phyloP scores from a whole-genome alignment of 139 green algal species.

The Closterium sp. region DNA sequence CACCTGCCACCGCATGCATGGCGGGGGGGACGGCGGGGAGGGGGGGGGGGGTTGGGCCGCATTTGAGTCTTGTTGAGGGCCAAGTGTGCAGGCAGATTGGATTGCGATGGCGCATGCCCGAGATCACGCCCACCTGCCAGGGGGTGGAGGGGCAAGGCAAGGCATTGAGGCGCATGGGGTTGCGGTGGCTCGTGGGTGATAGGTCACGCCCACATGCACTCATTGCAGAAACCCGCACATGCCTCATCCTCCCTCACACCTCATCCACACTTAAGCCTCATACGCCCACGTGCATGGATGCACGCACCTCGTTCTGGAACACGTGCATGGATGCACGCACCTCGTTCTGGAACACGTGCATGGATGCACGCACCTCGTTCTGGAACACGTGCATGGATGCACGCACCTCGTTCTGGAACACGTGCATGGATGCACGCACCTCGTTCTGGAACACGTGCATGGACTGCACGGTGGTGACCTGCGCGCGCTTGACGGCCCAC shows the following conservation, averaged over 20 bases:
- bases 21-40: background rate
- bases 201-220: background rate
- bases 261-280: too few species aligned
- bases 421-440: background rate
- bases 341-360: background rate
- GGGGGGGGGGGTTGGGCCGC: background rate
- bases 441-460: slow-evolving; percentile 18
- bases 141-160: background rate
- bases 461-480: background rate
- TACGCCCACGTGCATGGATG: too few species aligned
- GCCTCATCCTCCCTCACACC: too few species aligned
- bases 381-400: background rate
- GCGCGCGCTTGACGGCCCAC: background rate
- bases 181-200: too few species aligned
- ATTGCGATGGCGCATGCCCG: too few species aligned
- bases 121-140: too few species aligned
- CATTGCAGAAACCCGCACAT: too few species aligned
- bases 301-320: background rate
- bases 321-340: background rate
- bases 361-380: background rate
- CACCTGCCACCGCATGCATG: background rate
- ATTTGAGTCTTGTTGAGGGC: background rate
- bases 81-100: too few species aligned
- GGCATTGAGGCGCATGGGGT: background rate
- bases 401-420: background rate